A percentile compares a stretch with the other conserved stretches of the same genome.
phyloP scores from a whole-genome alignment of 306 rosid species.

The Quillaja saponaria region DNA sequence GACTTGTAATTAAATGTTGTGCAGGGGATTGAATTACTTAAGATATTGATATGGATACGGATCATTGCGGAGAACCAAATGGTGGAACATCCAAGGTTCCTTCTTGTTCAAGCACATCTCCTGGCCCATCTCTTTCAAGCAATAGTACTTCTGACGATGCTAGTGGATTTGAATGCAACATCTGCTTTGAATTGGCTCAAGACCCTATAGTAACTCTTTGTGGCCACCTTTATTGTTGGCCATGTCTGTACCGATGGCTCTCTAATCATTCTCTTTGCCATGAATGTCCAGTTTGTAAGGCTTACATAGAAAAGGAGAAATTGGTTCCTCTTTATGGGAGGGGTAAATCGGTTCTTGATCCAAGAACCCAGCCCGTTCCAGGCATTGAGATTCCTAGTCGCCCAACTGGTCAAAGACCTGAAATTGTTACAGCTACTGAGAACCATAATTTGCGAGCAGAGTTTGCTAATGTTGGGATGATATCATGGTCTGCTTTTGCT shows the following conservation, averaged over 20 bases:
- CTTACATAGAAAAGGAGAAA: conserved; percentile 11
- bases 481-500: not conserved
- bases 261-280: not conserved
- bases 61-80: too few relatives aligned
- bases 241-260: conserved; percentile 28
- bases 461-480: not conserved
- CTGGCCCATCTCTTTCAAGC: too few relatives aligned
- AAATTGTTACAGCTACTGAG: not conserved
- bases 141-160: not conserved
- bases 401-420: conserved; percentile 13
- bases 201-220: conserved; percentile 27
- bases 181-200: conserved; percentile 23
- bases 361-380: not conserved
- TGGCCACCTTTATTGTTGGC: conserved; percentile 35
- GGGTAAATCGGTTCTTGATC: not conserved
- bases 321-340: conserved; percentile 18
- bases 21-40: too few relatives aligned
- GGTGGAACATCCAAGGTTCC: too few relatives aligned
- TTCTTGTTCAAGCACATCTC: too few relatives aligned
- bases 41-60: too few relatives aligned
- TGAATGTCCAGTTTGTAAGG: conserved; percentile 5
- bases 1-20: too few relatives aligned
- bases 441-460: not conserved
- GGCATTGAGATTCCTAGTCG: not conserved
- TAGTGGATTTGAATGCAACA: conserved; percentile 27